These are phyloP conservation scores for Bocquillonia castaneifolia DNA, from an alignment of 441 rosid species.

Conservation along the genomic window DNA sequence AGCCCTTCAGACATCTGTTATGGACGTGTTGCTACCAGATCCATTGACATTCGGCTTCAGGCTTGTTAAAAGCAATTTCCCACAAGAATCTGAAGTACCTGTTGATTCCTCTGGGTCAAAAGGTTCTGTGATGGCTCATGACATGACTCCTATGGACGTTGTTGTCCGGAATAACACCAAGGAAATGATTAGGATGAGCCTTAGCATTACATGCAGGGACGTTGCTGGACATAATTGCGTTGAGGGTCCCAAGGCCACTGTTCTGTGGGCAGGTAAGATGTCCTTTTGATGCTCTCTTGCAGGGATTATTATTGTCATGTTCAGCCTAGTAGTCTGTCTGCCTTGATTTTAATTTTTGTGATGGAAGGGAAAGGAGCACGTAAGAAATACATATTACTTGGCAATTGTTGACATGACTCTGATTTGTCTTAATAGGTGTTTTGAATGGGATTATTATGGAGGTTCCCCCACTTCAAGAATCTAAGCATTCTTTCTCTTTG, in stretches of 20 bases:
- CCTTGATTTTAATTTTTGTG: background rate
- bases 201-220: conserved; percentile 80
- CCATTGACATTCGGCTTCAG: conserved; percentile 89
- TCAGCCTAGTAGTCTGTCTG: background rate
- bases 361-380: background rate
- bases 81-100: conserved; percentile 26
- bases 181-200: conserved; percentile 70
- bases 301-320: background rate
- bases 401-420: background rate
- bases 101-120: conserved; percentile 30
- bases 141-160: conserved; percentile 88
- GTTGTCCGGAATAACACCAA: conserved; percentile 81
- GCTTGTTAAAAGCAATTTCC: conserved; percentile 45
- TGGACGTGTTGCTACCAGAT: conserved; percentile 96
- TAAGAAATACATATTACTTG: background rate
- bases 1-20: conserved; percentile 82
- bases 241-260: conserved; percentile 78
- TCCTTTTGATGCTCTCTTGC: background rate
- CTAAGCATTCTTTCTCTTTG: conserved; percentile 70
- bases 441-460: conserved; percentile 69
- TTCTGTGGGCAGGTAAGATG: conserved; percentile 76
- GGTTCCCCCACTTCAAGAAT: conserved; percentile 72
- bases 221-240: conserved; percentile 92
- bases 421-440: conserved; percentile 39
- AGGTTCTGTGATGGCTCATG: conserved; percentile 63